Percentiles rank a stretch among this genome's conserved stretches.
phyloP scores from a whole-genome alignment of 148 eudicot species.

The Agrostemma githago region DNA sequence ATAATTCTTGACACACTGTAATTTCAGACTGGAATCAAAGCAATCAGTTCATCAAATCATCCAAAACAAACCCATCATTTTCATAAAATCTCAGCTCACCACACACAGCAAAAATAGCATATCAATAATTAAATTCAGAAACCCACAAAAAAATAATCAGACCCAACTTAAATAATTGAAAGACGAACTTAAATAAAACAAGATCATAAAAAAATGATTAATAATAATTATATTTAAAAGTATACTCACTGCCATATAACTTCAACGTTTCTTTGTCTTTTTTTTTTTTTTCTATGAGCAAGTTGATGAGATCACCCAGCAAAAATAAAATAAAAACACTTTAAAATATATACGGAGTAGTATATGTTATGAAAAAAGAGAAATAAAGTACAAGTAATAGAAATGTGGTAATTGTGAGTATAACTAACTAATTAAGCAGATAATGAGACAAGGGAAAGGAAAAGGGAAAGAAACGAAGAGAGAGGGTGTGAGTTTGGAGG shows the following conservation, averaged over 20 bases:
- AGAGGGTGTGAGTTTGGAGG: conserved; percentile 4
- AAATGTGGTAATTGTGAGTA: too few relatives aligned
- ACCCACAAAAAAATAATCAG: conserved; percentile 7
- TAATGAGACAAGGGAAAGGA: background rate
- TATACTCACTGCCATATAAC: conserved; percentile 31
- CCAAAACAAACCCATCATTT: conserved; percentile 1
- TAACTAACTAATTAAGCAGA: background rate
- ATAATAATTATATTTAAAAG: background rate
- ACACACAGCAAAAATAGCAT: background rate
- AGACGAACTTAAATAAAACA: background rate
- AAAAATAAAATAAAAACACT: background rate
- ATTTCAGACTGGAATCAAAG: too few relatives aligned
- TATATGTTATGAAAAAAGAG: too few relatives aligned
- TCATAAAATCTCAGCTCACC: background rate
- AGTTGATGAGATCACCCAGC: background rate
- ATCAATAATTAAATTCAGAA: background rate
- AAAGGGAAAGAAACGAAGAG: background rate
- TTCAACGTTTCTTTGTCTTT: background rate
- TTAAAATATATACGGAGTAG: background rate
- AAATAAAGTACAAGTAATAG: background rate
- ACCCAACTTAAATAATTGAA: conserved; percentile 1
- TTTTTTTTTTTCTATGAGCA: background rate
- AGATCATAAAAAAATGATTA: background rate
- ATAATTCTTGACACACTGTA: too few relatives aligned
- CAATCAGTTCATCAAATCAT: background rate